phyloP scores from a whole-genome alignment of 768 basidiomycete genomes.

The Lepiota brunneoincarnata region DNA sequence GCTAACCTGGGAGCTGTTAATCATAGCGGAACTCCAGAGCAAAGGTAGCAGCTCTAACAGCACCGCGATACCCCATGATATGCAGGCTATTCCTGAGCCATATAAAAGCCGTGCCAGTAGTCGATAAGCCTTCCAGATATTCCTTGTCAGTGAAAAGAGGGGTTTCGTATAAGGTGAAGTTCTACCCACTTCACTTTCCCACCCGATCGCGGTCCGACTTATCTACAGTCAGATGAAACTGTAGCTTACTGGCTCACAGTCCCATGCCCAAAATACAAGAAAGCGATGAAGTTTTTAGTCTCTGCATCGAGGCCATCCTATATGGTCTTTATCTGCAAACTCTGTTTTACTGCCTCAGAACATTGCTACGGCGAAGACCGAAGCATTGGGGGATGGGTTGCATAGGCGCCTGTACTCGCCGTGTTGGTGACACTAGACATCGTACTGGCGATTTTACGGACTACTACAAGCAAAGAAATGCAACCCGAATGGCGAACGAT shows the following conservation, averaged over 20 bases:
- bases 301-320: background rate
- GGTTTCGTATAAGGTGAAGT: too few species aligned
- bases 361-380: background rate
- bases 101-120: too few species aligned
- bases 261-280: background rate
- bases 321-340: background rate
- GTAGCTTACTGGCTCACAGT: background rate
- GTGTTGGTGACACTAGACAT: constrained; percentile 1
- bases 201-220: too few species aligned
- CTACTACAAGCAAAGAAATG: background rate
- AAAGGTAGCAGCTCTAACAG: too few species aligned
- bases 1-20: too few species aligned
- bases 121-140: too few species aligned
- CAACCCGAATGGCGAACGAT: background rate
- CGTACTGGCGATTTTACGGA: background rate
- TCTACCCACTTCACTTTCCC: too few species aligned
- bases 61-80: too few species aligned
- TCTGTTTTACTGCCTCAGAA: background rate
- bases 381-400: background rate
- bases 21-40: too few species aligned
- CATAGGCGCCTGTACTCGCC: background rate
- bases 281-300: constrained; percentile 4
- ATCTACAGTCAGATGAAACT: background rate
- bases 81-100: too few species aligned
- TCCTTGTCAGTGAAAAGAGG: too few species aligned